phyloP scores from a whole-genome alignment of 2,329 filamentous ascomycete genomes.

The Calonectria honghensis region DNA sequence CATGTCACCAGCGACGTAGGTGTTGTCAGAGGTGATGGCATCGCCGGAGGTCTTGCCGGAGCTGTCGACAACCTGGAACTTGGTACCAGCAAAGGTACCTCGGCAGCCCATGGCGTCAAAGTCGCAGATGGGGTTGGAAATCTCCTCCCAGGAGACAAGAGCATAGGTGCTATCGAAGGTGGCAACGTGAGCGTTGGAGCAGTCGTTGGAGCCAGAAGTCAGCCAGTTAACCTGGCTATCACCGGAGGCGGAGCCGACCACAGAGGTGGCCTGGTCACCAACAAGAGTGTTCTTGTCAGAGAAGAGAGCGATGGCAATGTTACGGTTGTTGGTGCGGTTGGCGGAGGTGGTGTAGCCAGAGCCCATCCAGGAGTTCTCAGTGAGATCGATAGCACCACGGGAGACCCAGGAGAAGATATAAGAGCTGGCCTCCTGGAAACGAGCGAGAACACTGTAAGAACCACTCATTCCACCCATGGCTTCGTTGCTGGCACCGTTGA shows the following conservation, averaged over 20 bases:
- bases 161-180: conserved; percentile 71
- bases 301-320: conserved; percentile 75
- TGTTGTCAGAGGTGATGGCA: conserved; percentile 69
- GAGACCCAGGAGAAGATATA: conserved; percentile 80
- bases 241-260: conserved; percentile 71
- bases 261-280: conserved; percentile 71
- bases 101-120: conserved; percentile 76
- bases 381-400: conserved; percentile 73
- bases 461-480: conserved; percentile 79
- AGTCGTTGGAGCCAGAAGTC: conserved; percentile 69
- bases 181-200: conserved; percentile 75
- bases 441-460: conserved; percentile 75
- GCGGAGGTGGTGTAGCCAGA: conserved; percentile 69
- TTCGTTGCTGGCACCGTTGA: conserved; percentile 75
- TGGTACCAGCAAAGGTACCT: conserved; percentile 75
- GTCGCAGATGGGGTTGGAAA: conserved; percentile 72
- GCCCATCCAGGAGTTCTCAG: conserved; percentile 75
- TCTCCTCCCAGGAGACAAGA: conserved; percentile 77
- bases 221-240: conserved; percentile 78
- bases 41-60: conserved; percentile 71
- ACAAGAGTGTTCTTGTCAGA: conserved; percentile 75
- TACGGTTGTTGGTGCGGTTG: conserved; percentile 75
- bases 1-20: conserved; percentile 78
- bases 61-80: conserved; percentile 74
- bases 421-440: conserved; percentile 68